Percentiles rank a stretch among this genome's conserved stretches.
phyloP scores from a whole-genome alignment of 78 protist genomes.

The Dictyostelium discoideum region DNA sequence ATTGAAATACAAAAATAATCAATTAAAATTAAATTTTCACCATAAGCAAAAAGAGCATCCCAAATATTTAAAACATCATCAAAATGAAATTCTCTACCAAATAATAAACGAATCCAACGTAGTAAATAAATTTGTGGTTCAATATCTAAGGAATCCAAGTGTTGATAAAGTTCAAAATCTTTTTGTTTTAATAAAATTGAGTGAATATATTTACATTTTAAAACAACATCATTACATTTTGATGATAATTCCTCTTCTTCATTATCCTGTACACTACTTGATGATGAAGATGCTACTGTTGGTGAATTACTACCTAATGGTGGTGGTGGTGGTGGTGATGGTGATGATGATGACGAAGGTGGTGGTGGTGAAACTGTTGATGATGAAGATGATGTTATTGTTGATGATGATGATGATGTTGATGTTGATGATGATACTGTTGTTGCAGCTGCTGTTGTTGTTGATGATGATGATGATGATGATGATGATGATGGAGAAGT shows the following conservation, averaged over 20 bases:
- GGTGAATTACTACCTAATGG: neutral
- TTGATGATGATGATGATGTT: neutral
- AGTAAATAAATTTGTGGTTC: conserved; percentile 84
- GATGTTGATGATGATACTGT: conserved; percentile 8
- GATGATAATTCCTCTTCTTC: neutral
- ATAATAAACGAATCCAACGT: conserved; percentile 88
- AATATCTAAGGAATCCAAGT: conserved; percentile 52
- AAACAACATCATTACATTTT: conserved; percentile 48
- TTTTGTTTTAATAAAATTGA: conserved; percentile 28
- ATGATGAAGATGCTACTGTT: neutral
- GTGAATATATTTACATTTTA: conserved; percentile 71
- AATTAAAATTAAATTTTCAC: conserved; percentile 52
- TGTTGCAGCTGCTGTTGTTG: neutral
- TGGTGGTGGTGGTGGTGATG: neutral
- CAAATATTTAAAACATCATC: conserved; percentile 86
- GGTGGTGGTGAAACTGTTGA: neutral
- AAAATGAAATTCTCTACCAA: conserved; percentile 90
- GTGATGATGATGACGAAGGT: neutral
- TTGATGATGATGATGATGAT: neutral
- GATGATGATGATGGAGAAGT: neutral
- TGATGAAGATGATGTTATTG: neutral
- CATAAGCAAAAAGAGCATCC: conserved; percentile 88
- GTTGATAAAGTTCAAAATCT: conserved; percentile 56
- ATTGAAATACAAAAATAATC: conserved; percentile 83
- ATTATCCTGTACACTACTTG: neutral